phyloP scores from a whole-genome alignment of 2,329 filamentous ascomycete species.

The Cercospora citrullina region DNA sequence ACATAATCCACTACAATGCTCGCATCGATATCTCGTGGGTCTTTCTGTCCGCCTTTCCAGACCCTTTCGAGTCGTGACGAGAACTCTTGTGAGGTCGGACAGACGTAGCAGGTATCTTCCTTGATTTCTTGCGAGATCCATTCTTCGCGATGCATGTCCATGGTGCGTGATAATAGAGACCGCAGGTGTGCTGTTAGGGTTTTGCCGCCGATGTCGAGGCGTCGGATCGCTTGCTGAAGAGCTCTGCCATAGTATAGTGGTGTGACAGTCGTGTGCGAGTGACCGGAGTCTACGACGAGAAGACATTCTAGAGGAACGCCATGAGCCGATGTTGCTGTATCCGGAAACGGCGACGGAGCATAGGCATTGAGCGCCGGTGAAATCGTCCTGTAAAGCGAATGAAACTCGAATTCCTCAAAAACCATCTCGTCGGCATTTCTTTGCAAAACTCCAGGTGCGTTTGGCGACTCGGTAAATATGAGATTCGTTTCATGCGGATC shows the following conservation, averaged over 20 bases:
- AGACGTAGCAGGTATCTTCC: conserved; percentile 79
- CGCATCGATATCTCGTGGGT: conserved; percentile 50
- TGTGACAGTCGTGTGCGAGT: conserved; percentile 88
- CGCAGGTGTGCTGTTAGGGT: conserved; percentile 91
- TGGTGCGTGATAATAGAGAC: conserved; percentile 85
- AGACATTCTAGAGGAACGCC: conserved; percentile 51
- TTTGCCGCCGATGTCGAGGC: conserved; percentile 90
- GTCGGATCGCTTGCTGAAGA: conserved; percentile 75
- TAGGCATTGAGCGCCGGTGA: conserved; percentile 33
- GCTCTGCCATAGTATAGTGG: conserved; percentile 80
- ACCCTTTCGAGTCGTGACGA: conserved; percentile 72
- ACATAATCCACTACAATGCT: conserved; percentile 84
- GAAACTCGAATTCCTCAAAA: conserved; percentile 95
- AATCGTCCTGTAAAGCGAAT: conserved; percentile 69
- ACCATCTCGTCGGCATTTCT: conserved; percentile 93
- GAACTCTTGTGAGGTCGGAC: conserved; percentile 51
- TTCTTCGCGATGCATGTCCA: conserved; percentile 92
- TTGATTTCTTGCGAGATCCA: conserved; percentile 96
- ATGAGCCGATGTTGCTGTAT: conserved; percentile 41
- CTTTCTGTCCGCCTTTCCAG: conserved; percentile 74
- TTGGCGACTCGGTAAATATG: conserved; percentile 81
- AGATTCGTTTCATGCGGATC: conserved; percentile 81
- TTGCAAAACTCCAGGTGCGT: conserved; percentile 76
- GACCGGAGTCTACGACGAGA: conserved; percentile 87
- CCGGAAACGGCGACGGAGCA: conserved; percentile 32